Percentiles rank a stretch among this genome's conserved stretches.
Conservation (phyloP, 1,284 basidiomycete genomes). For the Boletus sp. region DNA sequence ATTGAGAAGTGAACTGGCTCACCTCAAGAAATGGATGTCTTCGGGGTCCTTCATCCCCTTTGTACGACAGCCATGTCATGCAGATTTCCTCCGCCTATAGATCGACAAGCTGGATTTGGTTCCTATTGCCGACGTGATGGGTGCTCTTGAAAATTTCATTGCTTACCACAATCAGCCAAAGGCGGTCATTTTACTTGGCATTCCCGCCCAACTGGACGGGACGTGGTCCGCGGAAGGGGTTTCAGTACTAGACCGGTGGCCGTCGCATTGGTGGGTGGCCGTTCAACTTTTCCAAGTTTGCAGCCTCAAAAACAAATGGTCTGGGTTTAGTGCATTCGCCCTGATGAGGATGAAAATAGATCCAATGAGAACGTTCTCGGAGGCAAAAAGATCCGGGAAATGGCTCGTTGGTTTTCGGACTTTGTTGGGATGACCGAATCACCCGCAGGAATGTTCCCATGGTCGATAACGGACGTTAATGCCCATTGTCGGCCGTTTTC, state of each 20-base stretch:
- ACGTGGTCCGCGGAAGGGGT: constrained; percentile 24
- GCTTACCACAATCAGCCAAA: constrained; percentile 2
- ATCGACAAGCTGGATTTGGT: constrained; percentile 19
- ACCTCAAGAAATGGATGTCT: constrained; percentile 3
- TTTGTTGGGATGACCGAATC: constrained; percentile 23
- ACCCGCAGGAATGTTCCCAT: constrained; percentile 27
- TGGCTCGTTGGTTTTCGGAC: constrained; percentile 16
- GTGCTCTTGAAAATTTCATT: constrained; percentile 15
- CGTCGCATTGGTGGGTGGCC: constrained; percentile 12
- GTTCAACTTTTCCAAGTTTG: constrained; percentile 13
- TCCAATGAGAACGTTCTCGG: constrained; percentile 26
- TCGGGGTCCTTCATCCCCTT: constrained; percentile 25
- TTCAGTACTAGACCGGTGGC: constrained; percentile 6
- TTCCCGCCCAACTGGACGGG: neutral
- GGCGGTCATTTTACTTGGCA: constrained; percentile 15
- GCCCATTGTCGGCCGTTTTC: constrained; percentile 7
- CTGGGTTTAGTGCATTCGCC: constrained; percentile 2
- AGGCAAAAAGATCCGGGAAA: constrained; percentile 10
- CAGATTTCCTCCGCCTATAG: constrained; percentile 6
- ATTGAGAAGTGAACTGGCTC: constrained; percentile 25
- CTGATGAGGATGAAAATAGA: constrained; percentile 21
- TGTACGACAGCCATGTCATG: neutral
- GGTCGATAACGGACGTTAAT: constrained; percentile 8
- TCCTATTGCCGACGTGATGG: constrained; percentile 22
- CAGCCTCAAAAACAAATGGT: constrained; percentile 9